Base-by-base conservation (phyloP, 2,329 filamentous ascomycete genomes). In the Fusarium praegraminearum region DNA sequence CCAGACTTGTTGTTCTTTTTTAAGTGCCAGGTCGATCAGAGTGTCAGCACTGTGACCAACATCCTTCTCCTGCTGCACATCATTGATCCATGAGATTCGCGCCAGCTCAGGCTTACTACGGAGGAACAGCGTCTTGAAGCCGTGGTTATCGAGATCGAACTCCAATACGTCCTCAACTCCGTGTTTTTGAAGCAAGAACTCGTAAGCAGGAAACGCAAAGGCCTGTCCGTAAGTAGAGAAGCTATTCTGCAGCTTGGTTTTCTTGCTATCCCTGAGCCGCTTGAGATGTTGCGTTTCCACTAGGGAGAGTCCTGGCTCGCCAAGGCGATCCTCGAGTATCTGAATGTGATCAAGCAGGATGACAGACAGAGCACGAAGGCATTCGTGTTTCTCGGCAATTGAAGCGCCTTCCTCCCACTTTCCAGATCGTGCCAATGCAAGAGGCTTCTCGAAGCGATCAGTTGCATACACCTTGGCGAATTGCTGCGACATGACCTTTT, bases 41-140 rank as follows among this genome's bases (percentile, higher is more conserved):
- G 90, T 91, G 43, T 88, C 82, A 7, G 91, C 90, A 13, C 95
- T 94, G 58, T 88, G 86, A 15, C 87, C 83, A 67, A 93, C 93
- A 73, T 97, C 89, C 62, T 89, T 85, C 76, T 96, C 92, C 26
- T 87, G 86, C 64, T 90, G 85, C 10, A 98, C 86, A 76, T 98
- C 94, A 77, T 99, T 97, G 81, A 99, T 97, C 96, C 96, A 99
- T 50, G 91, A 90, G 45, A 99, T 85, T 73, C 93, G 93, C 30
- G 91, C 90, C 66, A 93, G 89, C 66, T 90, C 86, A 0, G 89
- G 87, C 68, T 90, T 88, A 57, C 88, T 90, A 43, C 92, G 89
- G 49, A 99, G 84, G 74, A 94, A 99, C 53, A 85, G 85, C 1
- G 93, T 97, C 57, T 97, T 87, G 74, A 89, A 91, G n/a, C 82